Conservation (phyloP, 2,329 filamentous ascomycete genomes). For the Ramularia collo-cygni region DNA sequence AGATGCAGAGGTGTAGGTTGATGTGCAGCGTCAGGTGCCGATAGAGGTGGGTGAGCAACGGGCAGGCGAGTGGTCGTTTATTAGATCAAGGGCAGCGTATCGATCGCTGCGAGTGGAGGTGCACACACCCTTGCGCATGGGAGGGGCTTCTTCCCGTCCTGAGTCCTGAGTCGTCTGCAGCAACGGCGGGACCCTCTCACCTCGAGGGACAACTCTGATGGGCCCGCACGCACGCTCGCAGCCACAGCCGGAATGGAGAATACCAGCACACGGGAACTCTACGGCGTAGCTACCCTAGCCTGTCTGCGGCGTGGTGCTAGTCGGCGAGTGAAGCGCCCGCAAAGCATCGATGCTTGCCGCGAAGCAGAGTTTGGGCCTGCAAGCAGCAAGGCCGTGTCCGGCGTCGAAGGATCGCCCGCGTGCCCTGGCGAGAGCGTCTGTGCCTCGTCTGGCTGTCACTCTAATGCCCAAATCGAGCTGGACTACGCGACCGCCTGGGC, state of each 20-base stretch:
- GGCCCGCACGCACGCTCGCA: background rate
- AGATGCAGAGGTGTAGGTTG: slow-evolving; percentile 3
- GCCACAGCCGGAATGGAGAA: background rate
- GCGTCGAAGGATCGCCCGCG: background rate
- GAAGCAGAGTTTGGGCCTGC: background rate
- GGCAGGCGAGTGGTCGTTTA: background rate
- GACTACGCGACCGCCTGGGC: background rate
- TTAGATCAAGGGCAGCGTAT: background rate
- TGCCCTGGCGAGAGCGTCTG: background rate
- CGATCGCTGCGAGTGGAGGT: background rate
- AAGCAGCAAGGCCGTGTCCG: background rate
- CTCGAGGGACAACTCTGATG: background rate
- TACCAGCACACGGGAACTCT: slow-evolving; percentile 1
- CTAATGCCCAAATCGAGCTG: slow-evolving; percentile 1
- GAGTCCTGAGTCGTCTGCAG: slow-evolving; percentile 1
- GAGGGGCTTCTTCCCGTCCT: slow-evolving; percentile 1
- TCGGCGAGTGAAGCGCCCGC: background rate
- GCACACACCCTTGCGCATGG: slow-evolving; percentile 1
- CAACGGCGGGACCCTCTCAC: background rate
- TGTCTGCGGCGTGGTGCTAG: background rate
- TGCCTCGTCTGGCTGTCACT: background rate
- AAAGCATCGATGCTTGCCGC: background rate
- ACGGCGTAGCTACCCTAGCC: slow-evolving; percentile 1
- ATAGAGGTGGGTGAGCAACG: no score
- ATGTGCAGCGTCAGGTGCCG: background rate